Evolutionary conservation across 306 rosid genomes (phyloP).

Genomic region (Lathyrus tuberosus): DNA sequence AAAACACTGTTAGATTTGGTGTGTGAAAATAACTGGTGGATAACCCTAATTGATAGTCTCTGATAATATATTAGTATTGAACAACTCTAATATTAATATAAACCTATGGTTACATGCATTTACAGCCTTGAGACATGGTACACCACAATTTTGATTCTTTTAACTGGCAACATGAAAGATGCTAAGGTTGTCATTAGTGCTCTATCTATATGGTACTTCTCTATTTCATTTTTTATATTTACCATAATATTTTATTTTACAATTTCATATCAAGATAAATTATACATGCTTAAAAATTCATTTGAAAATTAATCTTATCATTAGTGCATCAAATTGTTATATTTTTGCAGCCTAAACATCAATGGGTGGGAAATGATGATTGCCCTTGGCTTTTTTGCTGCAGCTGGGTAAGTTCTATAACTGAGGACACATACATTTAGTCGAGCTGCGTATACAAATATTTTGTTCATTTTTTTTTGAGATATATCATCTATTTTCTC

Average conservation of each 20-base stretch:
- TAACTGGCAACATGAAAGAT: slow-evolving; percentile 57
- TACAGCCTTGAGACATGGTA: slow-evolving; percentile 64
- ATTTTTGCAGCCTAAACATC: slow-evolving; percentile 53
- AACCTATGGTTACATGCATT: neutral
- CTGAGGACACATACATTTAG: no score
- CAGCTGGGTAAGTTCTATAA: slow-evolving; percentile 47
- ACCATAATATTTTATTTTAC: neutral
- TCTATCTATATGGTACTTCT: slow-evolving; percentile 59
- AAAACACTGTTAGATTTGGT: no score
- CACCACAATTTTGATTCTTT: slow-evolving; percentile 53
- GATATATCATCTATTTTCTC: no score
- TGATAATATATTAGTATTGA: no score
- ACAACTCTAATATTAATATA: no score
- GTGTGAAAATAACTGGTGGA: no score
- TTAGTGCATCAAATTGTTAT: neutral
- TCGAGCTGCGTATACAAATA: no score
- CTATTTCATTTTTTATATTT: neutral
- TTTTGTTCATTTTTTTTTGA: no score
- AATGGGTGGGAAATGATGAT: slow-evolving; percentile 67
- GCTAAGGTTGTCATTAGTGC: slow-evolving; percentile 56
- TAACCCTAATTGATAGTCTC: no score
- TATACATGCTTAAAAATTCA: neutral
- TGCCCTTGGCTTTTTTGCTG: slow-evolving; percentile 60
- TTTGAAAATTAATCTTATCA: neutral
- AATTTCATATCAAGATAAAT: neutral